phyloP scores from a whole-genome alignment of 1,284 basidiomycete species.

The Chalciporus piperatoides region DNA sequence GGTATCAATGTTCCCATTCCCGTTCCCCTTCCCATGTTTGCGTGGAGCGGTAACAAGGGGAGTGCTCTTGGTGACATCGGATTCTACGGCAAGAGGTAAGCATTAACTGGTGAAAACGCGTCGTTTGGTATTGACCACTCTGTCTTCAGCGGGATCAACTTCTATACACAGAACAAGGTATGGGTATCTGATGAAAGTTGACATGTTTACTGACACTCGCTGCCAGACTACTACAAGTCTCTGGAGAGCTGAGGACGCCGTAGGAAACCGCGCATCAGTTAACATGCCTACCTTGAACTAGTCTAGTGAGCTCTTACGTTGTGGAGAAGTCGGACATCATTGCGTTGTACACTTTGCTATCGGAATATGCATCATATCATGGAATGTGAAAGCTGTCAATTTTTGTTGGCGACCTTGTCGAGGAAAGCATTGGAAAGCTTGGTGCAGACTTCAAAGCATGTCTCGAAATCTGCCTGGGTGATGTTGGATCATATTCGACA shows the following conservation, averaged over 20 bases:
- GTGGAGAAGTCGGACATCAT: background rate
- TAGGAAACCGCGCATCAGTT: slow-evolving; percentile 72
- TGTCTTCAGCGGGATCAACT: slow-evolving; percentile 68
- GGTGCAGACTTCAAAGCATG: slow-evolving; percentile 61
- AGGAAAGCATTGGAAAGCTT: slow-evolving; percentile 71
- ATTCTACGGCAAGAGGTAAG: slow-evolving; percentile 83
- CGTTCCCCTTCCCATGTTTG: slow-evolving; percentile 88
- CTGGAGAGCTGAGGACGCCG: slow-evolving; percentile 80
- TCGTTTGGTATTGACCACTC: slow-evolving; percentile 5
- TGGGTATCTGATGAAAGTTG: slow-evolving; percentile 1
- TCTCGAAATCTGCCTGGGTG: slow-evolving; percentile 48
- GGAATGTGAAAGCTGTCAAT: slow-evolving; percentile 16
- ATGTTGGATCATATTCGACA: background rate
- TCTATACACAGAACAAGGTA: slow-evolving; percentile 89
- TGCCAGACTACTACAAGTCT: slow-evolving; percentile 74
- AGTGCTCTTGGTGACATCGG: slow-evolving; percentile 86
- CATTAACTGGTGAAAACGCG: background rate
- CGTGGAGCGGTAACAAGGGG: slow-evolving; percentile 90
- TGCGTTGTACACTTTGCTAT: slow-evolving; percentile 10
- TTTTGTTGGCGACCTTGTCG: slow-evolving; percentile 48
- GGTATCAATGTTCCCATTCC: slow-evolving; percentile 94
- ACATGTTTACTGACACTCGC: slow-evolving; percentile 1
- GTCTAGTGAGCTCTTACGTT: slow-evolving; percentile 1
- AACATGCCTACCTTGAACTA: slow-evolving; percentile 68
- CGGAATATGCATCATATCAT: background rate